Evolutionary conservation across 225 moss, liverwort and hornwort species (phyloP).

Genomic region (Neckera pumila): DNA sequence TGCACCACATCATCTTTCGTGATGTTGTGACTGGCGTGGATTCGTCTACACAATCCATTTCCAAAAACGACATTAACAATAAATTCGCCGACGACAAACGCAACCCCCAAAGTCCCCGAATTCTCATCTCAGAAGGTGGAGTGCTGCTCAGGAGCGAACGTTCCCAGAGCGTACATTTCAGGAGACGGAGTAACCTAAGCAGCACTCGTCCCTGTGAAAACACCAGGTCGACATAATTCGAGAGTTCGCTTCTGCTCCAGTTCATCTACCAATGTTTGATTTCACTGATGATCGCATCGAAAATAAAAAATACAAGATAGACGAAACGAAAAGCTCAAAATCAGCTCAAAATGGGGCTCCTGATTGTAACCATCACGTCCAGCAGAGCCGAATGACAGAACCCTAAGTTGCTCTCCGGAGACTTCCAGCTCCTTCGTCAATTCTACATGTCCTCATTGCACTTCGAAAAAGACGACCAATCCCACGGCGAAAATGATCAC

Average conservation of each 20-base stretch:
- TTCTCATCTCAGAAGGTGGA: neutral
- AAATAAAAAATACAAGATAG: neutral
- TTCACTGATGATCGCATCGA: neutral
- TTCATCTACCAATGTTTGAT: neutral
- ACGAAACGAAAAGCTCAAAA: neutral
- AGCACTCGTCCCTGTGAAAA: neutral
- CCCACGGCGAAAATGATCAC: neutral
- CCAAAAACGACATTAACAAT: neutral
- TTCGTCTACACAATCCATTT: constrained; percentile 53
- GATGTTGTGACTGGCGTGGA: constrained; percentile 62
- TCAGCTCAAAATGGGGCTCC: neutral
- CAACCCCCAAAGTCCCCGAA: neutral
- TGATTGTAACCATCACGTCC: neutral
- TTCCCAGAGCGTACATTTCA: neutral
- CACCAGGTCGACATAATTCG: neutral
- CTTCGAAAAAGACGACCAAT: neutral
- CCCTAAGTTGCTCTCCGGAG: constrained; percentile 14
- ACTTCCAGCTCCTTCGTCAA: constrained; percentile 8
- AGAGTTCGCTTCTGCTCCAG: neutral
- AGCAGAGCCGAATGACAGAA: neutral
- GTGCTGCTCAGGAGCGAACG: neutral
- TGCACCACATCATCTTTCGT: constrained; percentile 63
- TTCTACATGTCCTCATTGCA: neutral
- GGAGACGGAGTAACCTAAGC: neutral
- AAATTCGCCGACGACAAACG: neutral